Percentiles rank a stretch among this genome's conserved stretches.
These are phyloP conservation scores for Lomentospora prolificans DNA, from an alignment of 2,329 filamentous ascomycete species.

Conservation along the genomic window DNA sequence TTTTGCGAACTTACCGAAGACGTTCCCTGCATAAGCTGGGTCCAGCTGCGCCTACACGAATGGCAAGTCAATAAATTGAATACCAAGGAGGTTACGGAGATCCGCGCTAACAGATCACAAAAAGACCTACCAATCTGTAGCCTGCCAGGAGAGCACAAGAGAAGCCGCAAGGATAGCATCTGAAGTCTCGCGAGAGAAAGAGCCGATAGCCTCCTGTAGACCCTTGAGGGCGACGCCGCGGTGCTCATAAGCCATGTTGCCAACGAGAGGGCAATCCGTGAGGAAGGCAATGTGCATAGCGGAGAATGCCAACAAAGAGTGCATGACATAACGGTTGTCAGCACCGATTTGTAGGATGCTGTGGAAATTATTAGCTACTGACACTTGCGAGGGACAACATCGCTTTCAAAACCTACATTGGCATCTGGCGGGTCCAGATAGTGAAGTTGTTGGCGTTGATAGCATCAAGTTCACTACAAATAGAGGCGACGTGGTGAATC, in stretches of 20 bases:
- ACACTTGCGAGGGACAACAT: conserved; percentile 15
- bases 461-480: conserved; percentile 72
- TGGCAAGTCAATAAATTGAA: neutral
- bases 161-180: conserved; percentile 89
- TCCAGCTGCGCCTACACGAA: conserved; percentile 71
- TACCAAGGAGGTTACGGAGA: neutral
- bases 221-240: conserved; percentile 78
- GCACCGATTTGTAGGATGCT: conserved; percentile 78
- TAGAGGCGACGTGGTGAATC: conserved; percentile 80
- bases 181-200: conserved; percentile 76
- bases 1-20: conserved; percentile 58
- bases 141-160: conserved; percentile 89
- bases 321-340: conserved; percentile 83
- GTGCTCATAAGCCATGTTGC: conserved; percentile 83
- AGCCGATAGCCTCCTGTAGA: conserved; percentile 75
- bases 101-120: neutral
- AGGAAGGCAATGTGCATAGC: conserved; percentile 88
- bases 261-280: conserved; percentile 74
- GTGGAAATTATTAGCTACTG: conserved; percentile 10
- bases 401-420: conserved; percentile 55
- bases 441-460: conserved; percentile 76
- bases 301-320: conserved; percentile 85
- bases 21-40: conserved; percentile 82
- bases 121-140: conserved; percentile 69
- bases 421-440: conserved; percentile 86